Conservation (phyloP, 495 filamentous ascomycete genomes). For the Xylaria palmicola region DNA sequence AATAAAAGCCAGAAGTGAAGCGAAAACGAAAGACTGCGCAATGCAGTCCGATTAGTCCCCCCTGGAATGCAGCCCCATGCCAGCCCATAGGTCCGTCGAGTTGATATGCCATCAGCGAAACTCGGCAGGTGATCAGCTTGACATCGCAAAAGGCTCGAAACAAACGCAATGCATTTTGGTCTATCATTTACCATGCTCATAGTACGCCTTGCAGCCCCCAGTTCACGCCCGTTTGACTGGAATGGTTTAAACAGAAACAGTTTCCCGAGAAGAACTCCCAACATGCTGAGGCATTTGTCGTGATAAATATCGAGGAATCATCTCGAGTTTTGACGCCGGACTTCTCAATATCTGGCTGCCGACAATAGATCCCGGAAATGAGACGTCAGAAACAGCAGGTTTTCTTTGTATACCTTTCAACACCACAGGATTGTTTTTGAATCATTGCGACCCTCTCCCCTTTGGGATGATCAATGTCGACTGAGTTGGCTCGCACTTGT, state of each 20-base stretch:
- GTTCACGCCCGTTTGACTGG: slow-evolving; percentile 12
- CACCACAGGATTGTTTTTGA: neutral
- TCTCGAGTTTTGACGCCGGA: neutral
- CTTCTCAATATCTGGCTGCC: neutral
- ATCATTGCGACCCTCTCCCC: neutral
- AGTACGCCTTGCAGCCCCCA: slow-evolving; percentile 11
- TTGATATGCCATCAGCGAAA: slow-evolving; percentile 11
- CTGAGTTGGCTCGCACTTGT: slow-evolving; percentile 52
- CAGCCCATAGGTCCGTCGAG: neutral
- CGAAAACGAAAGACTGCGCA: neutral
- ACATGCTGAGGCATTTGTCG: neutral
- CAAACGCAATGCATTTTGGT: slow-evolving; percentile 19
- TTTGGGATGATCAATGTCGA: slow-evolving; percentile 32
- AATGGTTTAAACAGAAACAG: slow-evolving; percentile 13
- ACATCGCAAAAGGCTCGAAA: slow-evolving; percentile 5
- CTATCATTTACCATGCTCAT: slow-evolving; percentile 20
- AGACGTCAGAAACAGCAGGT: neutral
- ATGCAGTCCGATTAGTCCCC: neutral
- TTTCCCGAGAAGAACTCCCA: slow-evolving; percentile 5
- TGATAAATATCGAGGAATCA: neutral
- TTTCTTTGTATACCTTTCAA: slow-evolving; percentile 3
- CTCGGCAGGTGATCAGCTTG: slow-evolving; percentile 16
- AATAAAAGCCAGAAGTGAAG: neutral
- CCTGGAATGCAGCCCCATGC: slow-evolving; percentile 18
- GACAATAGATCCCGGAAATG: neutral